phyloP scores from a whole-genome alignment of 768 basidiomycete genomes.

The Suillus plorans region DNA sequence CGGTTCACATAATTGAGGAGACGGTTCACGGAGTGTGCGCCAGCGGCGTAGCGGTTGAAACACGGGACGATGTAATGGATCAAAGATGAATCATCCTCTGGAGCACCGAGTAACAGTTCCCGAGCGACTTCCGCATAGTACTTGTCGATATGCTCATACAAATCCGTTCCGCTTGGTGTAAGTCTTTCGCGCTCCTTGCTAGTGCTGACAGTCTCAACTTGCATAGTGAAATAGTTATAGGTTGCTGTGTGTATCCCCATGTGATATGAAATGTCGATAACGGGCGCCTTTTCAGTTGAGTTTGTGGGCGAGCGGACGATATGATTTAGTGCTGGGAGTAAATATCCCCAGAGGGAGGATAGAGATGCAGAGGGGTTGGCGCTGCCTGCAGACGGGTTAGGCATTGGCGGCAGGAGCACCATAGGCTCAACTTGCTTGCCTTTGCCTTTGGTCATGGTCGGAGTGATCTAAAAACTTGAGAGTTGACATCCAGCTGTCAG shows the following conservation, averaged over 20 bases:
- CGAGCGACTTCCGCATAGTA: conserved; percentile 63
- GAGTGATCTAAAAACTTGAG: background rate
- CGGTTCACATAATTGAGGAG: conserved; percentile 72
- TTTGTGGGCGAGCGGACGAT: conserved; percentile 72
- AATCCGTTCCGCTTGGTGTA: conserved; percentile 57
- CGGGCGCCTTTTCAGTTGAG: conserved; percentile 58
- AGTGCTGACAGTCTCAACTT: conserved; percentile 46
- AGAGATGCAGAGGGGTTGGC: conserved; percentile 75
- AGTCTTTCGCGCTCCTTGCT: conserved; percentile 29
- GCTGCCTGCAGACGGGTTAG: conserved; percentile 59
- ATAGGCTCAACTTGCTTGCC: conserved; percentile 26
- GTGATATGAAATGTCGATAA: conserved; percentile 71
- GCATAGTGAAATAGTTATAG: conserved; percentile 76
- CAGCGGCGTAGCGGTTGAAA: conserved; percentile 69
- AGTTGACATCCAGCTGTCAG: background rate
- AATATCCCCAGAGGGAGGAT: conserved; percentile 71
- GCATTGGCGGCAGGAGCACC: conserved; percentile 36
- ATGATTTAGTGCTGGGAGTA: conserved; percentile 74
- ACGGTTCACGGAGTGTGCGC: conserved; percentile 66
- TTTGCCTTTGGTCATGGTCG: conserved; percentile 30
- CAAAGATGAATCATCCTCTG: conserved; percentile 64
- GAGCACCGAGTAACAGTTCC: conserved; percentile 61
- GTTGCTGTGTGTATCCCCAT: conserved; percentile 80
- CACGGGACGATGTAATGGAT: conserved; percentile 70
- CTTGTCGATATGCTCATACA: conserved; percentile 72